Conservation (phyloP, 1,139 yeast genomes). For the Wickerhamomyces sp. region DNA sequence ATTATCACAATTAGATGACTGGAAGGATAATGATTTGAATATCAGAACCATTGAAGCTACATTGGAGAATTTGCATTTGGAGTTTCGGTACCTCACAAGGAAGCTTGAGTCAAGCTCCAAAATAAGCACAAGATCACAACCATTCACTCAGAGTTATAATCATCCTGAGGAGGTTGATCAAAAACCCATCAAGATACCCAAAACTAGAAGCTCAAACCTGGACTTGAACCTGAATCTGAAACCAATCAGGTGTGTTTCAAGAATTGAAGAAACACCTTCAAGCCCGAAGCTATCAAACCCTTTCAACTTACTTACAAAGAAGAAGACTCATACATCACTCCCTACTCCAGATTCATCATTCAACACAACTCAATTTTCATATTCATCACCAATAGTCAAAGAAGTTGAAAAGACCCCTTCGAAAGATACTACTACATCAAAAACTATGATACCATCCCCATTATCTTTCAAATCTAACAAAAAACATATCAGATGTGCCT, state of each 20-base stretch:
- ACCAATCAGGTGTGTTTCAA: conserved; percentile 20
- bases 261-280: conserved; percentile 12
- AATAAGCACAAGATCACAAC: not conserved
- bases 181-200: not conserved
- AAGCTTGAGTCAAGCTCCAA: conserved; percentile 9
- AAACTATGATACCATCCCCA: not conserved
- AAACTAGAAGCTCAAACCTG: not conserved
- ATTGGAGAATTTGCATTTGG: conserved; percentile 43
- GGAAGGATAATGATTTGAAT: conserved; percentile 29
- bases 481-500: conserved; percentile 13
- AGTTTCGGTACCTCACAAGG: conserved; percentile 37
- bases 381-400: conserved; percentile 1
- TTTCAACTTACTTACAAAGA: conserved; percentile 2
- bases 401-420: not conserved
- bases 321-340: conserved; percentile 1
- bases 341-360: conserved; percentile 17
- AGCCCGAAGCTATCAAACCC: conserved; percentile 5
- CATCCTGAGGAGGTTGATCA: not conserved
- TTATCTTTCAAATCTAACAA: not conserved
- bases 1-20: conserved; percentile 17
- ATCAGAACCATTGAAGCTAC: conserved; percentile 43
- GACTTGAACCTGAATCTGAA: conserved; percentile 7
- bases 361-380: conserved; percentile 1
- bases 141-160: too few relatives aligned
- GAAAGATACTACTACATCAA: too few relatives aligned